Base-by-base conservation (phyloP, 1,284 basidiomycete species). In the Prillingera fragicola region DNA sequence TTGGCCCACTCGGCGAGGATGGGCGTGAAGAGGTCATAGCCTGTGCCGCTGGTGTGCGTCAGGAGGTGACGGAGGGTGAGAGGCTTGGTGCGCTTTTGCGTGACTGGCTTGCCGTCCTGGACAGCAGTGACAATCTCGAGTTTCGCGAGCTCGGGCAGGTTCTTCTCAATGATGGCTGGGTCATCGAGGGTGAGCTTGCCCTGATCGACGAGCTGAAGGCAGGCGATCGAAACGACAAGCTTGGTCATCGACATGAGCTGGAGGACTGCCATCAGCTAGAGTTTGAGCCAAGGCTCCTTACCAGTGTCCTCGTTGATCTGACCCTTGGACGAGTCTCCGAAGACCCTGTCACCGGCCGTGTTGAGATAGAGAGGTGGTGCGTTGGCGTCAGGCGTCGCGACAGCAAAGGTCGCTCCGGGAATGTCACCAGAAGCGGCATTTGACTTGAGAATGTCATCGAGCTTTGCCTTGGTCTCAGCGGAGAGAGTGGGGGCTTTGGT, bases 171-270 rank as follows among this genome's bases (percentile, higher is more conserved):
- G 17, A 44, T 21, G 27, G 32, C 40, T 8, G 50, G 38, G 45
- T 56, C 55, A 38, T 67, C 62, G 15, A 67, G 38, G 5, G 37
- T 12, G 7, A 53, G 29, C 31, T 38, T 35, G 33, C 51, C 51
- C 17, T 29, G 21, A 8, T 48, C 51, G n/a, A 49, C 40, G n/a
- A 53, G 51, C 31, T 49, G 46, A 10, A 53, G 41, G 0, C 28
- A 36, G 0, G 47, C 39, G 5, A 52, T 18, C 10, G 45, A 14
- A 12, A 41, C 38, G 17, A 65, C 56, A 3, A 67, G 52, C 50
- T 67, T 69, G 35, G 60, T 60, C 50, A 57, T 58, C 2, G 63
- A 65, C 45, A 63, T 64, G 17, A 64, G 41, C 48, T 65, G 59
- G 4, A 61, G 43, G 2, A 46, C 63, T 67, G 43, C 4, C 21